A percentile compares a stretch with the other conserved stretches of the same genome.
Evolutionary conservation across 441 rosid genomes (phyloP).

Genomic region (Jatropha podagrica): DNA sequence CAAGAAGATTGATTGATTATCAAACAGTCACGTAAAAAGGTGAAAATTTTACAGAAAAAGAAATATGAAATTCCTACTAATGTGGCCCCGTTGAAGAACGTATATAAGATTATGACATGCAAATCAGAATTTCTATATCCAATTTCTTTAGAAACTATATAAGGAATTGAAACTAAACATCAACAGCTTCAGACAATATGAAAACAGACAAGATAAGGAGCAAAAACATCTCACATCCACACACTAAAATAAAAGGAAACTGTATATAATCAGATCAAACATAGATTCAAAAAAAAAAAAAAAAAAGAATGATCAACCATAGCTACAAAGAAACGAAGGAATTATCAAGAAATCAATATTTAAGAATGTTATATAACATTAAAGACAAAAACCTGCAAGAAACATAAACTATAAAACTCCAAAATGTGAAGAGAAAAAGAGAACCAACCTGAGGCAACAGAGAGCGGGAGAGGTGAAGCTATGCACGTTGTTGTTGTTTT

Average conservation of each 20-base stretch:
- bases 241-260: too few species aligned
- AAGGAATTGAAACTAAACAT: neutral
- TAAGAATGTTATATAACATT: neutral
- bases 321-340: neutral
- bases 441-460: neutral
- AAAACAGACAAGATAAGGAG: too few species aligned
- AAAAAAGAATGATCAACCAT: neutral
- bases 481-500: slow-evolving; percentile 8
- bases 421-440: neutral
- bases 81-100: neutral
- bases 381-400: neutral
- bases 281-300: neutral
- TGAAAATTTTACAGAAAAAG: neutral
- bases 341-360: neutral
- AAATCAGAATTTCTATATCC: neutral
- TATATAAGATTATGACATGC: neutral
- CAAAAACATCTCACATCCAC: too few species aligned
- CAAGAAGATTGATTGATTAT: neutral
- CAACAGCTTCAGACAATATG: neutral
- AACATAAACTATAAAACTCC: neutral
- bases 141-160: neutral
- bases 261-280: neutral
- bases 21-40: too few species aligned
- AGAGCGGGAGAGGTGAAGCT: neutral
- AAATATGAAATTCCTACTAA: neutral